Evolutionary conservation across 2,329 filamentous ascomycete genomes (phyloP).

Genomic region (Fusarium begoniae): DNA sequence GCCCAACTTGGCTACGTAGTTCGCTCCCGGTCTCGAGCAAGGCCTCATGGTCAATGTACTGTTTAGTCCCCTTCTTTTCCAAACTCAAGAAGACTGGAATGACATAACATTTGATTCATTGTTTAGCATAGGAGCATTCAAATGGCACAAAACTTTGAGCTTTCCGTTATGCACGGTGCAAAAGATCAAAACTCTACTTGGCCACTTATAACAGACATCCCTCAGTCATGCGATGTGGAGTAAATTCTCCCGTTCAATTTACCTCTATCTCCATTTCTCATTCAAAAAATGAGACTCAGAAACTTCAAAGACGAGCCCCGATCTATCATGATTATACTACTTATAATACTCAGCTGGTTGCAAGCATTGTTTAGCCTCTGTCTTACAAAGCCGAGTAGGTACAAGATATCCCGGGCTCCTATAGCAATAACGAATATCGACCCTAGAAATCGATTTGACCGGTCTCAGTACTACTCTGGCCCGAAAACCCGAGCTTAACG

Average conservation of each 20-base stretch:
- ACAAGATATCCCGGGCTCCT: neutral
- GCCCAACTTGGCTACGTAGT: neutral
- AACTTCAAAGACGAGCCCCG: neutral
- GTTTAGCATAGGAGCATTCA: too few species aligned
- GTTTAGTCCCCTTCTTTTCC: neutral
- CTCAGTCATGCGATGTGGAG: neutral
- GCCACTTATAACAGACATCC: neutral
- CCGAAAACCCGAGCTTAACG: neutral
- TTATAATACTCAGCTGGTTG: neutral
- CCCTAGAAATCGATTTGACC: neutral
- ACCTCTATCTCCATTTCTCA: too few species aligned
- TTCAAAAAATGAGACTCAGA: neutral
- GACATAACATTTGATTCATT: too few species aligned
- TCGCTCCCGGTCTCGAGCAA: neutral
- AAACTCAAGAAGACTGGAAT: too few species aligned
- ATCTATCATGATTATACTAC: neutral
- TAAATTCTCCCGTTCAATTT: neutral
- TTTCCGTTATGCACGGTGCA: neutral
- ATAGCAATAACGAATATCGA: neutral
- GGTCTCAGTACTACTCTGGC: neutral
- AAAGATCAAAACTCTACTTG: neutral
- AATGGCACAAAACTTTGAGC: neutral
- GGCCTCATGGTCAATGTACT: neutral
- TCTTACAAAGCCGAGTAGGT: neutral
- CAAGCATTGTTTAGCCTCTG: neutral